Evolutionary conservation across 106 monocot genomes (phyloP), one percentile per base, ranked within the genome.

Genomic region (Acorus calamus): DNA sequence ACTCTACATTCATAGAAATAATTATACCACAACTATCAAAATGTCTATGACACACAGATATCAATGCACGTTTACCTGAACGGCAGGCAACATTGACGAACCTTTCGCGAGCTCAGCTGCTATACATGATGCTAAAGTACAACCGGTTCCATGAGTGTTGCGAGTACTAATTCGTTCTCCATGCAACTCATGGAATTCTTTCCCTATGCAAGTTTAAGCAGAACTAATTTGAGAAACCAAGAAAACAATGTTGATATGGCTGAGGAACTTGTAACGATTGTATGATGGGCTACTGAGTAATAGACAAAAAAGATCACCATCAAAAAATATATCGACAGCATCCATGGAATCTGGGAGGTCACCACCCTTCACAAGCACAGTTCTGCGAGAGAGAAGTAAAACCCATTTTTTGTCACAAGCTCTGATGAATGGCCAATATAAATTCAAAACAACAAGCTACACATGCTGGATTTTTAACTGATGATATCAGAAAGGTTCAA

Each of bases 101-200:
- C 98, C 92, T 81, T 98, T 98, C 12, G 98, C 88, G 53, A 98
- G 70, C 71, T 88, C 98, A 52, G 88, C 87, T 67, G 98, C 91
- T 60, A 98, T 98, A 70, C 79, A 91, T 68, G 92, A 98, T 67
- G 98, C 96, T 63, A 96, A 49, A 43, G 85, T 96, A 74, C 96
- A 96, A 47, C 96, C 96, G 41, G 96, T 96, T 71, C 96, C 96
- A 85, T 98, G 98, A 57, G 92, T 98, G 59, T 98, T 98, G 7
- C 78, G 83, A 60, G 98, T 88, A 14, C 69, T 67, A 66, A 92
- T 55, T 10, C 85, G 85, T 65, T 69, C 70, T 11, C 88, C 92
- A 67, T 42, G 67, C 48, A 98, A 66, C 75, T 86, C 87, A 69
- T 83, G 83, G 66, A 71, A 88, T 44, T 72, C 57, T 62, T 83